phyloP scores from a whole-genome alignment of 768 basidiomycete species.

The Kwoniella newhampshirensis region DNA sequence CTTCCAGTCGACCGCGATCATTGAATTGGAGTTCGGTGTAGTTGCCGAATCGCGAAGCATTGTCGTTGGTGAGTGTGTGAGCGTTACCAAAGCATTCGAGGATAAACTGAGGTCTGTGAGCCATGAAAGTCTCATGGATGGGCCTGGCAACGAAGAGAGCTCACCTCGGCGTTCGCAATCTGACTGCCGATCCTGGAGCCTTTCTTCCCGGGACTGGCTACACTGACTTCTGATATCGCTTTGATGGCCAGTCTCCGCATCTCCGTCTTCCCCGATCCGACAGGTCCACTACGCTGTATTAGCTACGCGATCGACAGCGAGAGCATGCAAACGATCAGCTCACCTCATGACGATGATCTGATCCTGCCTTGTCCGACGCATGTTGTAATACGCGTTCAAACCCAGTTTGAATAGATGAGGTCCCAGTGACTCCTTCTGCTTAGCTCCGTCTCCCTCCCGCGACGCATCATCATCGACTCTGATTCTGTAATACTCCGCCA shows the following conservation, averaged over 20 bases:
- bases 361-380: slow-evolving; percentile 89
- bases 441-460: slow-evolving; percentile 48
- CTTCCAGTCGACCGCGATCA: slow-evolving; percentile 81
- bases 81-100: slow-evolving; percentile 93
- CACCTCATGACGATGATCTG: slow-evolving; percentile 85
- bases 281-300: slow-evolving; percentile 68
- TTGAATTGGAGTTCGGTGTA: slow-evolving; percentile 98
- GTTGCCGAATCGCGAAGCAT: slow-evolving; percentile 94
- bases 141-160: slow-evolving; percentile 1
- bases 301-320: not conserved
- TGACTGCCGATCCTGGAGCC: slow-evolving; percentile 82
- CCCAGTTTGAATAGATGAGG: slow-evolving; percentile 93
- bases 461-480: slow-evolving; percentile 55
- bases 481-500: slow-evolving; percentile 73
- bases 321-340: slow-evolving; percentile 39
- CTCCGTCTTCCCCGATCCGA: slow-evolving; percentile 91
- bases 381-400: slow-evolving; percentile 91
- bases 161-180: slow-evolving; percentile 77
- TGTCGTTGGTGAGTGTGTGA: slow-evolving; percentile 74
- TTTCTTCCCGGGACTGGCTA: slow-evolving; percentile 87
- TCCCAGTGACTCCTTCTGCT: slow-evolving; percentile 58
- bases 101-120: slow-evolving; percentile 61
- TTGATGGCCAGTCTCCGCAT: slow-evolving; percentile 87
- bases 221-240: slow-evolving; percentile 82
- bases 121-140: not conserved